These are phyloP conservation scores for Gossypium gossypioides DNA, from an alignment of 441 rosid species.

Conservation along the genomic window DNA sequence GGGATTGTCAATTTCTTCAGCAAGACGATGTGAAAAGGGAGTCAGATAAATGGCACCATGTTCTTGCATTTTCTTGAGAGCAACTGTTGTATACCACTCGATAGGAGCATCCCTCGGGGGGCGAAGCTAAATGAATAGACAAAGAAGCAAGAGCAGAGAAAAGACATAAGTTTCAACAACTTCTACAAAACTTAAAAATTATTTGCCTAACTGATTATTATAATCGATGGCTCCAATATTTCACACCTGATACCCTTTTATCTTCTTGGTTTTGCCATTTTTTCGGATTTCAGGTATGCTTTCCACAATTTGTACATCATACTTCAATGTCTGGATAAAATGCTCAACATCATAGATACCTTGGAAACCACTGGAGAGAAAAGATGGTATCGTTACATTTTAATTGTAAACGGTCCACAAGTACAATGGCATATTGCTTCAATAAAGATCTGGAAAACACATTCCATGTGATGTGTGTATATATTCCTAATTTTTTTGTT, in stretches of 20 bases:
- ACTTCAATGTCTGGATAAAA: constrained; percentile 66
- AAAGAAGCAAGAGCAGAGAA: neutral
- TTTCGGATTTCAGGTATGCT: constrained; percentile 74
- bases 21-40: constrained; percentile 92
- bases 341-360: constrained; percentile 92
- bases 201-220: neutral
- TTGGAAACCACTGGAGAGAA: constrained; percentile 67
- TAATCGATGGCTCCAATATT: neutral
- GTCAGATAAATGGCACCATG: constrained; percentile 91
- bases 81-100: constrained; percentile 72
- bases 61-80: constrained; percentile 79
- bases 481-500: neutral
- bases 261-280: constrained; percentile 82
- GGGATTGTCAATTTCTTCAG: constrained; percentile 80
- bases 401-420: neutral
- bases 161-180: constrained; percentile 7
- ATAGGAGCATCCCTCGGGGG: constrained; percentile 91
- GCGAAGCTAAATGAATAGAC: constrained; percentile 42
- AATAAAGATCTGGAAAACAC: neutral
- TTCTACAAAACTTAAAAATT: constrained; percentile 1
- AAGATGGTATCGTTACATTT: constrained; percentile 7
- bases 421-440: neutral
- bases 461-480: neutral
- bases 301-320: constrained; percentile 78
- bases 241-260: constrained; percentile 87